Evolutionary conservation across 495 filamentous ascomycete species (phyloP).

Genomic region (Penicillium subrubescens): DNA sequence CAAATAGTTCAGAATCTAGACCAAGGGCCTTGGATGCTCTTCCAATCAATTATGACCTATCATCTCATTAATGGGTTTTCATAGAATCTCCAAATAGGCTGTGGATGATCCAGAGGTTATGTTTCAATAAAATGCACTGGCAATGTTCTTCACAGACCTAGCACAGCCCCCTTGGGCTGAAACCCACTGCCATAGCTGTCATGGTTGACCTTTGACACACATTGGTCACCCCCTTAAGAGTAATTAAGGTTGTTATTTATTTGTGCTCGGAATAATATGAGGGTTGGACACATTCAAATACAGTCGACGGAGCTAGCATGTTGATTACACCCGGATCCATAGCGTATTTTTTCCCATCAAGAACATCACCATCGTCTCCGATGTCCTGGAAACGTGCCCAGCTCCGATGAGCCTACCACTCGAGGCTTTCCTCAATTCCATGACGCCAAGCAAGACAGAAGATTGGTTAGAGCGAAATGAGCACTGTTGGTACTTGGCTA

Average conservation of each 20-base stretch:
- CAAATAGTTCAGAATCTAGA: not conserved
- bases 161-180: constrained; percentile 4
- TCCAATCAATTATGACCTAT: not conserved
- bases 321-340: not conserved
- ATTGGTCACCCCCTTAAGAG: not conserved
- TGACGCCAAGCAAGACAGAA: not conserved
- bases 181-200: not conserved
- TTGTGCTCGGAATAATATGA: not conserved
- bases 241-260: not conserved
- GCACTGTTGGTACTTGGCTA: not conserved
- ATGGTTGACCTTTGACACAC: not conserved
- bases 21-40: not conserved
- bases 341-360: not conserved
- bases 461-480: not conserved
- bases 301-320: not conserved
- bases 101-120: not conserved
- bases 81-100: not conserved
- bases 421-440: not conserved
- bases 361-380: not conserved
- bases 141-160: constrained; percentile 3
- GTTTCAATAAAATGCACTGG: constrained; percentile 21
- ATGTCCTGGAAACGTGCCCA: not conserved
- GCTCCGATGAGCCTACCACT: not conserved
- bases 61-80: not conserved
- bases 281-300: not conserved